phyloP scores from a whole-genome alignment of 2,329 filamentous ascomycete genomes.

The Diplodia mutila region DNA sequence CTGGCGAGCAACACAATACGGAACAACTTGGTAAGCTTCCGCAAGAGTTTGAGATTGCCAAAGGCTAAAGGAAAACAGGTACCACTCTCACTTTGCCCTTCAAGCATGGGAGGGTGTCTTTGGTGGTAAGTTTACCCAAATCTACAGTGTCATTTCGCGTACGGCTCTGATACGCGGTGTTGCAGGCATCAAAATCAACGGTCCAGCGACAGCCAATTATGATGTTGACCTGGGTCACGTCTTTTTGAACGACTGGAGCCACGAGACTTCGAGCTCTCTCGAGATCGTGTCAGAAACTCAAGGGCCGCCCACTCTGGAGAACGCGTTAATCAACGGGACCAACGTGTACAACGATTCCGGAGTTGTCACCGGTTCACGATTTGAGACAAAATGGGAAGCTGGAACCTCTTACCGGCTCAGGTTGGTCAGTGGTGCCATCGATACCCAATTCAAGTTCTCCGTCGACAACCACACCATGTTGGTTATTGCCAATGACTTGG shows the following conservation, averaged over 20 bases:
- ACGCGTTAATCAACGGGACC: conserved; percentile 54
- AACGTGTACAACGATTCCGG: conserved; percentile 22
- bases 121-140: background rate
- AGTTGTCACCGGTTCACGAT: conserved; percentile 29
- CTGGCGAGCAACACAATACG: conserved; percentile 53
- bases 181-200: conserved; percentile 44
- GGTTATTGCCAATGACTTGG: conserved; percentile 50
- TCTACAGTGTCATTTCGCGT: background rate
- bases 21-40: conserved; percentile 31
- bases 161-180: background rate
- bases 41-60: background rate
- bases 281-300: background rate
- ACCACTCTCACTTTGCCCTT: conserved; percentile 37
- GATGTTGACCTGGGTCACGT: conserved; percentile 44
- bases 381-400: conserved; percentile 42
- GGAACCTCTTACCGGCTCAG: conserved; percentile 62
- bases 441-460: conserved; percentile 38
- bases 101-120: conserved; percentile 44
- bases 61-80: conserved; percentile 29
- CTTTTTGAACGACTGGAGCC: conserved; percentile 47
- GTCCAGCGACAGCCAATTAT: conserved; percentile 44
- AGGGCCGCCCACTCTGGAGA: conserved; percentile 45
- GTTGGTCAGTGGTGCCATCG: conserved; percentile 58
- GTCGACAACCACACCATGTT: conserved; percentile 47
- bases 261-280: conserved; percentile 12